Conservation (phyloP, 495 filamentous ascomycete species). For the Cryomyces minteri region DNA sequence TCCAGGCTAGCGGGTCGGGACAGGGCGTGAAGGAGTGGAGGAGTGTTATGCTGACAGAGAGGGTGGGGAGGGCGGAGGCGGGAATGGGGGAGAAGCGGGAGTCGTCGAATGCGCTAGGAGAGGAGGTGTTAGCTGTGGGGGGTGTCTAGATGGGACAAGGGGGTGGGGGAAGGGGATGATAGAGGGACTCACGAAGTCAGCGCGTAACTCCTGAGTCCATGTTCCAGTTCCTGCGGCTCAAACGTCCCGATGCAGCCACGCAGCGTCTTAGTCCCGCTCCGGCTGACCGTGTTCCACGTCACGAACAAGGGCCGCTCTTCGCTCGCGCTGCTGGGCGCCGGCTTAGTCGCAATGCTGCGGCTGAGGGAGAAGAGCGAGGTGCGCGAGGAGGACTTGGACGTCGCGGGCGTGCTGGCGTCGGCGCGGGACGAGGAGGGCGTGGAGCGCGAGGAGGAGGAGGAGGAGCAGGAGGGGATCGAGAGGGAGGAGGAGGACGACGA, state of each 20-base stretch:
- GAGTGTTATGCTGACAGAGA: slow-evolving; percentile 25
- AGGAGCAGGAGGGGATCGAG: slow-evolving; percentile 16
- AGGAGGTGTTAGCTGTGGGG: slow-evolving; percentile 1
- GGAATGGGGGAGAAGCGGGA: slow-evolving; percentile 64
- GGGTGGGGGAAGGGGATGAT: neutral
- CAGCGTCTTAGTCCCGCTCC: slow-evolving; percentile 42
- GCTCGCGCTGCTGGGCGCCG: neutral
- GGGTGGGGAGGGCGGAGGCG: slow-evolving; percentile 40
- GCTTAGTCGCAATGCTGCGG: slow-evolving; percentile 5
- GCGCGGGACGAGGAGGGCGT: slow-evolving; percentile 25
- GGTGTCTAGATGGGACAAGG: neutral
- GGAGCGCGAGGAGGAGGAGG: slow-evolving; percentile 27
- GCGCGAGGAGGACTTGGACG: slow-evolving; percentile 26
- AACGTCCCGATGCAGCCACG: slow-evolving; percentile 97
- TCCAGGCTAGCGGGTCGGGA: slow-evolving; percentile 64
- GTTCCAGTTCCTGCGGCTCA: slow-evolving; percentile 51
- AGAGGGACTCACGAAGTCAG: slow-evolving; percentile 49
- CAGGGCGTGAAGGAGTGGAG: slow-evolving; percentile 27
- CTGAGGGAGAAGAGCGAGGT: slow-evolving; percentile 25
- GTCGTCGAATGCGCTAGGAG: slow-evolving; percentile 60
- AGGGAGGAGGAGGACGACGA: slow-evolving; percentile 16
- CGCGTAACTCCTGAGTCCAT: slow-evolving; percentile 64
- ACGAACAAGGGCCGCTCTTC: slow-evolving; percentile 60
- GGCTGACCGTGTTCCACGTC: slow-evolving; percentile 67
- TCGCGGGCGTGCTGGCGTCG: slow-evolving; percentile 20